phyloP scores from a whole-genome alignment of 73 alveolate species.

The Paramecium caudatum region DNA sequence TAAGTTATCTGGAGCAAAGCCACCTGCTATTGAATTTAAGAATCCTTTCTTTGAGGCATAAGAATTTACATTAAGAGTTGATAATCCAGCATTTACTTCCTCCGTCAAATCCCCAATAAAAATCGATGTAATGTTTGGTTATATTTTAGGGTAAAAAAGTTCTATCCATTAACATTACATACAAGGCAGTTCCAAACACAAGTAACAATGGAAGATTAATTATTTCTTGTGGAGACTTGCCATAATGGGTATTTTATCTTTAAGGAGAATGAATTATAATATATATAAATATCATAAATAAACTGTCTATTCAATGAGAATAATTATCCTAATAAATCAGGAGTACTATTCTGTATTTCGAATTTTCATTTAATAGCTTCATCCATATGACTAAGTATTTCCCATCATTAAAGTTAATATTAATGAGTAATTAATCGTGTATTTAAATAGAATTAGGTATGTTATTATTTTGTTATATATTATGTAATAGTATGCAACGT shows the following conservation, averaged over 20 bases:
- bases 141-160: conserved; percentile 71
- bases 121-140: conserved; percentile 83
- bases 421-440: no score
- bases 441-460: no score
- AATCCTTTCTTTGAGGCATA: conserved; percentile 97
- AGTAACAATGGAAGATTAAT: conserved; percentile 74
- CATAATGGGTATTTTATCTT: conserved; percentile 77
- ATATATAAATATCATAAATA: no score
- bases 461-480: no score
- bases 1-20: conserved; percentile 96
- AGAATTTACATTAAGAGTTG: conserved; percentile 96
- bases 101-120: conserved; percentile 96
- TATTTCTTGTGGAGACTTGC: conserved; percentile 73
- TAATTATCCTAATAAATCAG: no score
- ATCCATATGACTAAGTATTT: no score
- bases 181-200: conserved; percentile 73
- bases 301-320: no score
- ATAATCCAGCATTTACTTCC: conserved; percentile 97
- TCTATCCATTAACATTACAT: conserved; percentile 55
- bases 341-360: no score
- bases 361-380: no score
- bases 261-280: conserved; percentile 69
- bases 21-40: conserved; percentile 96
- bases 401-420: no score
- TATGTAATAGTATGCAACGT: conserved; percentile 38